These are phyloP conservation scores for Dioscorea zingiberensis DNA, from an alignment of 106 monocot species.

Conservation along the genomic window DNA sequence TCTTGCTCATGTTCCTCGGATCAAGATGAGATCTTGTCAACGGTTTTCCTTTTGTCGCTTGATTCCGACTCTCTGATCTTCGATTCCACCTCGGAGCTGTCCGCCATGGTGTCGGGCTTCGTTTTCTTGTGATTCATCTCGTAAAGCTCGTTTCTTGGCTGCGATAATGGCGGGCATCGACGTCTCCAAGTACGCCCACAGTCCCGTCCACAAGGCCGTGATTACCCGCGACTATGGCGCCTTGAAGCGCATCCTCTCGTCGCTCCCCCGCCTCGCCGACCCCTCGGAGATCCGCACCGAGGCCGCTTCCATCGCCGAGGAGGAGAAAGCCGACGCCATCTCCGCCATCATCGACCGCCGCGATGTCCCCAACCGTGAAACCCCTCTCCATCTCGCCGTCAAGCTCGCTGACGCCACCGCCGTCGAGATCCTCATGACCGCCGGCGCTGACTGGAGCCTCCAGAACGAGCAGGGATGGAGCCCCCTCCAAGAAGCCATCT, in stretches of 20 bases:
- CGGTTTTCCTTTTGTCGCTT: too few species aligned
- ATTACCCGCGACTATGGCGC: conserved; percentile 41
- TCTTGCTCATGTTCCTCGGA: too few species aligned
- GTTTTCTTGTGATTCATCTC: too few species aligned
- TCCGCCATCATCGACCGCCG: conserved; percentile 66
- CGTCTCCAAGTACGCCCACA: conserved; percentile 54
- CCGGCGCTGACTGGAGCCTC: conserved; percentile 87
- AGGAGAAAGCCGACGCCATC: conserved; percentile 61
- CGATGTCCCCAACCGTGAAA: conserved; percentile 74
- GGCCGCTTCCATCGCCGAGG: conserved; percentile 58
- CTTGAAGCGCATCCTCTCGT: conserved; percentile 29
- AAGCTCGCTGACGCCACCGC: conserved; percentile 49
- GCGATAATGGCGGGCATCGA: conserved; percentile 49
- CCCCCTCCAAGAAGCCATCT: conserved; percentile 84
- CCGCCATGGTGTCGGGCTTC: too few species aligned
- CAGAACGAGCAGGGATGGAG: conserved; percentile 94
- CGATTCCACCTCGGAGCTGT: too few species aligned
- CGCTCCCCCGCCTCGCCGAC: conserved; percentile 45
- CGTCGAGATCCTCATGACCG: conserved; percentile 69
- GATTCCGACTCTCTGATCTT: too few species aligned
- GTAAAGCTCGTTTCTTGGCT: too few species aligned
- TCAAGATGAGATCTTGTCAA: too few species aligned
- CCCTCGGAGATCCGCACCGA: conserved; percentile 60
- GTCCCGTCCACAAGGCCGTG: conserved; percentile 68
- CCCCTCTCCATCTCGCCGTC: conserved; percentile 77